phyloP scores from a whole-genome alignment of 176 grass and related monocot genomes.

The Cenchrus americanus region DNA sequence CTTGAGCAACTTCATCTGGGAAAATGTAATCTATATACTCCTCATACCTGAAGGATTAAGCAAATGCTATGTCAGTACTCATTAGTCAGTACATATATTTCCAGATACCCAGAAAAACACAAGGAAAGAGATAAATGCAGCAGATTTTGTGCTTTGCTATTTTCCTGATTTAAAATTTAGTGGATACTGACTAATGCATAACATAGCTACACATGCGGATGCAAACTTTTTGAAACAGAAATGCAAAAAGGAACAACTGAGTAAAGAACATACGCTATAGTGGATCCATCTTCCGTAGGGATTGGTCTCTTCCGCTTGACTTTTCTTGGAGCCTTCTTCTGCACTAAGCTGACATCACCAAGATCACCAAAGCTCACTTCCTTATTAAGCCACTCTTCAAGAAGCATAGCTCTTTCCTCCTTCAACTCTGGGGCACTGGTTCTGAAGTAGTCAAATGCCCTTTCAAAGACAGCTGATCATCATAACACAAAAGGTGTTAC shows the following conservation, averaged over 20 bases:
- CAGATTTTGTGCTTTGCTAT: neutral
- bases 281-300: conserved; percentile 72
- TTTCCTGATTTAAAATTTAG: conserved; percentile 12
- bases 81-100: neutral
- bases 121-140: neutral
- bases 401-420: conserved; percentile 95
- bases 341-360: conserved; percentile 78
- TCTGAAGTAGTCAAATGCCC: conserved; percentile 85
- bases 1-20: conserved; percentile 78
- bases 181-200: neutral
- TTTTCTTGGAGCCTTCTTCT: conserved; percentile 87
- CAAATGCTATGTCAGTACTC: conserved; percentile 36
- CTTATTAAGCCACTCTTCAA: conserved; percentile 93
- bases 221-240: neutral
- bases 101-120: neutral
- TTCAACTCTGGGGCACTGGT: conserved; percentile 75
- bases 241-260: conserved; percentile 13
- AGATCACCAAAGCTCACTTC: conserved; percentile 71
- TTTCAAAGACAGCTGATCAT: conserved; percentile 73
- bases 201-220: neutral
- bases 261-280: conserved; percentile 64
- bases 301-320: conserved; percentile 88
- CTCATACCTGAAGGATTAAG: conserved; percentile 67
- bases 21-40: conserved; percentile 94
- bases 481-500: conserved; percentile 25